phyloP scores from a whole-genome alignment of 306 rosid species.

The Pachyrhizus erosus region DNA sequence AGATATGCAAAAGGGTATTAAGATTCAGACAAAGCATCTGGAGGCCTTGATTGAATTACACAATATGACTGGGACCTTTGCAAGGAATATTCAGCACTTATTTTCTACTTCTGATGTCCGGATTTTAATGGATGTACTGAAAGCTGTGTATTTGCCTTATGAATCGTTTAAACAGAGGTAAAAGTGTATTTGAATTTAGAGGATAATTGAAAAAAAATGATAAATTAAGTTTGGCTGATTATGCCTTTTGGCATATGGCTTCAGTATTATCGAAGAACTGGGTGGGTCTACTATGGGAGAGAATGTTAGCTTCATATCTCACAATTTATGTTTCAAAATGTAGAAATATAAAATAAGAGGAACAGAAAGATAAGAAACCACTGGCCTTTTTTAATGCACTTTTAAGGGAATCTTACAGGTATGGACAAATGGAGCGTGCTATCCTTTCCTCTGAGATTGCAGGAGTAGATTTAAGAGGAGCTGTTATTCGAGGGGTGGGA shows the following conservation, averaged over 20 bases:
- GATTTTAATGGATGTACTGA: conserved; percentile 76
- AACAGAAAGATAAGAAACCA: no score
- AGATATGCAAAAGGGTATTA: conserved; percentile 96
- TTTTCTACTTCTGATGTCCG: conserved; percentile 84
- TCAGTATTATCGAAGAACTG: not conserved
- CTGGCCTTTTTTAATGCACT: no score
- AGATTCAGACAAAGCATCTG: conserved; percentile 89
- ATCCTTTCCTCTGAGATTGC: conserved; percentile 94
- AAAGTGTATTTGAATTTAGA: conserved; percentile 33
- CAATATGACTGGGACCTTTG: conserved; percentile 90
- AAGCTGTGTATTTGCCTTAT: conserved; percentile 84
- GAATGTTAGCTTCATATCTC: conserved; percentile 33
- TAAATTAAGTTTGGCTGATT: conserved; percentile 14
- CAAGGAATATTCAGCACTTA: conserved; percentile 92
- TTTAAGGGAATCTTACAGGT: conserved; percentile 63
- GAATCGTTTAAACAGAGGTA: conserved; percentile 96
- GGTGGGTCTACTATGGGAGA: not conserved
- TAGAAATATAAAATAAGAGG: conserved; percentile 18
- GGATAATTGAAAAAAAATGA: not conserved
- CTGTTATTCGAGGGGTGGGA: conserved; percentile 97
- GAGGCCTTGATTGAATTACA: conserved; percentile 92
- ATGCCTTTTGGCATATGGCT: conserved; percentile 20
- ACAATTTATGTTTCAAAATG: not conserved
- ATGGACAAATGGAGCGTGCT: conserved; percentile 98
- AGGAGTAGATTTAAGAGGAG: conserved; percentile 98